Evolutionary conservation across 306 rosid genomes (phyloP), one percentile per base, ranked within the genome.

Genomic region (Oxytropis ochrocephala): DNA sequence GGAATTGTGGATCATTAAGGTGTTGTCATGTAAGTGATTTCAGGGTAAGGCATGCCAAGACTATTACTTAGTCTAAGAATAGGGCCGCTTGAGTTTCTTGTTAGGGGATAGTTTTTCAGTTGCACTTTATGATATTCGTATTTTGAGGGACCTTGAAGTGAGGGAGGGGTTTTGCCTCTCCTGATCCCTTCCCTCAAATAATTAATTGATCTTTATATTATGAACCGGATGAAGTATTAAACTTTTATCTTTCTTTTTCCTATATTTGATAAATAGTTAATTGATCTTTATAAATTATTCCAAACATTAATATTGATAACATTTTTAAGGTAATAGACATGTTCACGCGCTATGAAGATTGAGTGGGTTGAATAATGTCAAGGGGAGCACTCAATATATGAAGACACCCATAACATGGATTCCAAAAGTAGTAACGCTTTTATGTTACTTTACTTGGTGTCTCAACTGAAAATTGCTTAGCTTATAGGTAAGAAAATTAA

Each of bases 361-460:
- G 38, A 46, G 70, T 70, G 73, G 70, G 80, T 44, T 58, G 64
- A 48, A 69, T 60, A 5, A 47, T 74, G 58, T 39, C 51, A 58
- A 68, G 54, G 11, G n/a, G 16, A 39, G 55, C 46, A 41, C 64
- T 56, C 24, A 76, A 65, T 17, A 14, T 11, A 73, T 32, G 7
- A 65, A 74, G 64, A 65, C 70, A 65, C 70, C 75, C 54, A 72
- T 60, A 69, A 68, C 44, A 51, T 17, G 75, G 69, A 75, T 81
- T 75, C 84, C 73, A 65, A 68, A 53, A 69, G 10, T 69, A 39
- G 92, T 32, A 82, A 51, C 18, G 67, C 60, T 75, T 81, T 74
- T 70, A 70, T 44, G 75, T 7, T 67, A 72, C 85, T 80, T 82
- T 85, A 48, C 44, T 19, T 67, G 48, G 54, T 75, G 81, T 79